Conservation (phyloP, 352 stramenopile species). For the Hyaloperonospora arabidopsidis region DNA sequence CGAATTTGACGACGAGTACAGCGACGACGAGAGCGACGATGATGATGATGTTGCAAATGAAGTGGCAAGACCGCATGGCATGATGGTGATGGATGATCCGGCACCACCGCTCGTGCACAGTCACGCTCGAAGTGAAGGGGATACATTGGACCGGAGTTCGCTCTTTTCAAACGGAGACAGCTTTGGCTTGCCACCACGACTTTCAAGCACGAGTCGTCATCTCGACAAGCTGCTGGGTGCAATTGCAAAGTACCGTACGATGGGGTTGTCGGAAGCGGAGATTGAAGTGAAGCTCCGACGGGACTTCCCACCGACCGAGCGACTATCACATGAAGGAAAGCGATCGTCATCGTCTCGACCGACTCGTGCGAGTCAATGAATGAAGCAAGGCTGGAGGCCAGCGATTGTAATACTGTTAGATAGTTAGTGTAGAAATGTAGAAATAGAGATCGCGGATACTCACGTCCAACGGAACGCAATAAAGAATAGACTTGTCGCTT, state of each 20-base stretch:
- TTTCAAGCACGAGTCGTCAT: conserved; percentile 52
- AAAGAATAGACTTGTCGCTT: conserved; percentile 5
- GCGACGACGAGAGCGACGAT: conserved; percentile 37
- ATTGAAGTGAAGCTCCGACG: conserved; percentile 57
- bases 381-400: not conserved
- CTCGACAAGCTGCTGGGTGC: conserved; percentile 51
- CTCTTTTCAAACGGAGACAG: conserved; percentile 47
- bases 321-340: conserved; percentile 22
- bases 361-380: conserved; percentile 22
- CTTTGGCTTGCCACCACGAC: conserved; percentile 43
- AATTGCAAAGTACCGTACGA: conserved; percentile 54
- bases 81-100: conserved; percentile 22
- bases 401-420: conserved; percentile 21
- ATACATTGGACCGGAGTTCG: conserved; percentile 31
- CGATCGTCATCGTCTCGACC: conserved; percentile 1
- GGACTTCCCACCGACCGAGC: conserved; percentile 52
- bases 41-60: conserved; percentile 74
- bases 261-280: conserved; percentile 52
- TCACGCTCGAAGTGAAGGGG: conserved; percentile 21
- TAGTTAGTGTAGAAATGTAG: conserved; percentile 26
- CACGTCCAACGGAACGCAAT: conserved; percentile 18
- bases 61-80: conserved; percentile 45
- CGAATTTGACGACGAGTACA: conserved; percentile 37
- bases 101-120: conserved; percentile 26
- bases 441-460: not conserved